Conservation (phyloP, 140 eudicot species). For the Anethum foeniculum region DNA sequence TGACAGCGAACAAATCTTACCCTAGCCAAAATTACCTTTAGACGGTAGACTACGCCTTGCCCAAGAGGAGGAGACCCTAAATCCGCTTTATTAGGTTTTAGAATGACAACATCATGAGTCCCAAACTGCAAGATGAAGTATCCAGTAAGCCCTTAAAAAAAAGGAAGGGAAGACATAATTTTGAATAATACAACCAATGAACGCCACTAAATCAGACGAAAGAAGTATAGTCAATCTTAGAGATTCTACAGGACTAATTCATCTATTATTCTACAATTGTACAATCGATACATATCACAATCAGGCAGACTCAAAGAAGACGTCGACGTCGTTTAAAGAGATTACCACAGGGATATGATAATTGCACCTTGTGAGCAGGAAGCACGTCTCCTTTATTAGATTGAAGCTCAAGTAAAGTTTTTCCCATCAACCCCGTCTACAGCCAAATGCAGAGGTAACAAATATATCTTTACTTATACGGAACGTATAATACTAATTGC, state of each 20-base stretch:
- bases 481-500: not conserved
- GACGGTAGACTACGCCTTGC: constrained; percentile 91
- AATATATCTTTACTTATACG: not conserved
- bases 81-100: constrained; percentile 93
- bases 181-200: not conserved
- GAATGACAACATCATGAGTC: constrained; percentile 83
- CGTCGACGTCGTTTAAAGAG: not conserved
- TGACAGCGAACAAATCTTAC: not conserved
- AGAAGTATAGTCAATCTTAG: not conserved
- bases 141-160: not conserved
- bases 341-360: constrained; percentile 1
- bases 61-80: constrained; percentile 87
- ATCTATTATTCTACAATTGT: not conserved
- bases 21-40: constrained; percentile 43
- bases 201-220: not conserved
- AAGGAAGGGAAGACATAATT: not conserved
- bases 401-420: constrained; percentile 83
- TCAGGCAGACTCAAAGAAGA: too few relatives aligned
- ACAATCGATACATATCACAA: not conserved
- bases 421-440: constrained; percentile 93
- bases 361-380: constrained; percentile 83
- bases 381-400: constrained; percentile 94
- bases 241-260: not conserved
- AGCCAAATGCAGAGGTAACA: not conserved
- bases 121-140: constrained; percentile 59